phyloP scores from a whole-genome alignment of 495 filamentous ascomycete species.

The Letharia lupina region DNA sequence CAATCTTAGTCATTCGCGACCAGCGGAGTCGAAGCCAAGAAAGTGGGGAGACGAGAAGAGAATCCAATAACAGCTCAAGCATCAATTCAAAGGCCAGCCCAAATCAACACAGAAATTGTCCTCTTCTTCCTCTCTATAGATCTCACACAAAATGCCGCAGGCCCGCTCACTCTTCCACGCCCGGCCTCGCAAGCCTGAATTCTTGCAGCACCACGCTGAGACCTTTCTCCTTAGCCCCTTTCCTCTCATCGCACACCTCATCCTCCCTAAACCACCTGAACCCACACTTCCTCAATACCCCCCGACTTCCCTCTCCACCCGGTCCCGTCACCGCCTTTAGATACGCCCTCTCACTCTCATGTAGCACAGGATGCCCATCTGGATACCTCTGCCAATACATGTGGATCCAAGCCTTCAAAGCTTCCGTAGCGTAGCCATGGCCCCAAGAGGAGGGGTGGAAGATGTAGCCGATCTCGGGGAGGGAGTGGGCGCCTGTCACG shows the following conservation, averaged over 20 bases:
- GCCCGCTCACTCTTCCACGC: background rate
- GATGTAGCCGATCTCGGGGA: constrained; percentile 34
- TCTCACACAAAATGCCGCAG: background rate
- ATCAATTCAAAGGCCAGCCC: background rate
- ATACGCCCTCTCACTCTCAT: background rate
- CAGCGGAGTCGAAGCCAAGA: background rate
- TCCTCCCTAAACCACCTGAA: constrained; percentile 3
- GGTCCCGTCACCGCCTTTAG: constrained; percentile 2
- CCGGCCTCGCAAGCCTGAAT: background rate
- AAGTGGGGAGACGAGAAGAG: background rate
- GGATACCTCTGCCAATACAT: constrained; percentile 28
- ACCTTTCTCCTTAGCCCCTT: background rate
- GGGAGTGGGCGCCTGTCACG: background rate
- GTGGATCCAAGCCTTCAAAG: constrained; percentile 27
- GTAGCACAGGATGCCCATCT: constrained; percentile 19
- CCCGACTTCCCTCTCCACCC: background rate
- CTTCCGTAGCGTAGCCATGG: constrained; percentile 33
- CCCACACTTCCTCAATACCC: constrained; percentile 7
- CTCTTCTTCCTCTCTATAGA: background rate
- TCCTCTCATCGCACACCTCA: background rate
- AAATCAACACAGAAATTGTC: background rate
- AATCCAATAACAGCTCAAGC: background rate
- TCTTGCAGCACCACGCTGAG: background rate
- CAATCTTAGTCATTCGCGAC: background rate
- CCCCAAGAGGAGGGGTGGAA: constrained; percentile 31